phyloP scores from a whole-genome alignment of 2,329 filamentous ascomycete species.

The Coleophoma cylindrospora region DNA sequence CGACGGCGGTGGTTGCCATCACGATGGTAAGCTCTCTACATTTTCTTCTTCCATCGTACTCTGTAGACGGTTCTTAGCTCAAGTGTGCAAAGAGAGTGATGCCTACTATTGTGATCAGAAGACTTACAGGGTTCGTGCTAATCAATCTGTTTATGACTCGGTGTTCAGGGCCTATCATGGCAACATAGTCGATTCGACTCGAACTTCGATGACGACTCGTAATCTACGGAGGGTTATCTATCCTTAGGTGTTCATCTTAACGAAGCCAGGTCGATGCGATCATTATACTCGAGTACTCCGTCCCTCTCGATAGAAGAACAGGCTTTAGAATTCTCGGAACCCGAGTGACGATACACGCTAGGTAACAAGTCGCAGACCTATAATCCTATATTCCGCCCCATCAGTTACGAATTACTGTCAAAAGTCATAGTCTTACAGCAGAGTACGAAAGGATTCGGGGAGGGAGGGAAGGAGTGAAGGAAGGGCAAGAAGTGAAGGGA shows the following conservation, averaged over 20 bases:
- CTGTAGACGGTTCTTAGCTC: neutral
- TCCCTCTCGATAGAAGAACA: constrained; percentile 1
- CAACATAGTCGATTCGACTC: neutral
- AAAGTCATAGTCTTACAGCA: neutral
- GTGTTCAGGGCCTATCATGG: neutral
- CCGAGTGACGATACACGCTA: neutral
- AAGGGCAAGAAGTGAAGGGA: neutral
- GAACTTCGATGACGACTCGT: neutral
- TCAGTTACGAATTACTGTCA: neutral
- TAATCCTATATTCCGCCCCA: neutral
- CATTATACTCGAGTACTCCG: neutral
- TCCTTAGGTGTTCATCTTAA: neutral
- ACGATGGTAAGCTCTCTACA: constrained; percentile 1
- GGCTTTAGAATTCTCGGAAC: neutral
- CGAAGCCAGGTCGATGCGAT: constrained; percentile 1
- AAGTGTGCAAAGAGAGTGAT: neutral
- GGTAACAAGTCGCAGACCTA: neutral
- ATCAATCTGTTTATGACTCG: constrained; percentile 1
- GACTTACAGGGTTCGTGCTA: neutral
- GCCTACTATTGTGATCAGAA: neutral
- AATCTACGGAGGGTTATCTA: constrained; percentile 1
- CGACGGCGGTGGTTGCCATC: neutral
- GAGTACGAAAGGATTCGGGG: neutral
- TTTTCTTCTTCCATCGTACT: constrained; percentile 1
- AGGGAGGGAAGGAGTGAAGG: neutral